Evolutionary conservation across 192 early-diverging fungal genomes (phyloP).

Genomic region (Paraglomus occultum): DNA sequence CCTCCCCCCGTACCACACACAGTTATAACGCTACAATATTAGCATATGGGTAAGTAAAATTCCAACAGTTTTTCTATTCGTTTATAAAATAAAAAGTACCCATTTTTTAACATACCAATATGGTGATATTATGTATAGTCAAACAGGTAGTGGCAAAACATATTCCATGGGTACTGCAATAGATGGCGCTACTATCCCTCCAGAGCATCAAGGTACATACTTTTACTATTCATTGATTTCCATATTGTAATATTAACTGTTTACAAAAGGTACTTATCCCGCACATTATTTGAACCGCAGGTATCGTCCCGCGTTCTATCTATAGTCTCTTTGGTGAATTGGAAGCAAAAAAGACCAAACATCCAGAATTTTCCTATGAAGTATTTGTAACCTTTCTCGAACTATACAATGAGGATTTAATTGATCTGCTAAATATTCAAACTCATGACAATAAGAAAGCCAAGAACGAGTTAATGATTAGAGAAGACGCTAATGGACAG

Average conservation of each 20-base stretch:
- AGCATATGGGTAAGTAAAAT: slow-evolving; percentile 69
- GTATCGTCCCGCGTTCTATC: slow-evolving; percentile 71
- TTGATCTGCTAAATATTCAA: slow-evolving; percentile 70
- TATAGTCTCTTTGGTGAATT: slow-evolving; percentile 52
- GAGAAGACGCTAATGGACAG: slow-evolving; percentile 84
- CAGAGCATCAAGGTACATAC: slow-evolving; percentile 38
- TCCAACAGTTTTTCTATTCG: background rate
- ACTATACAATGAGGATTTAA: slow-evolving; percentile 96
- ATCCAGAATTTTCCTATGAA: slow-evolving; percentile 45
- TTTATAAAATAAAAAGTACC: background rate
- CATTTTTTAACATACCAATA: background rate
- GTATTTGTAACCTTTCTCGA: slow-evolving; percentile 86
- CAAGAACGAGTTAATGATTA: slow-evolving; percentile 50
- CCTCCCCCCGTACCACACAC: background rate
- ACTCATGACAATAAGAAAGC: slow-evolving; percentile 32
- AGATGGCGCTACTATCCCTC: slow-evolving; percentile 37
- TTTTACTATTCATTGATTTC: background rate
- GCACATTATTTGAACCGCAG: slow-evolving; percentile 29
- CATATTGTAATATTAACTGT: background rate
- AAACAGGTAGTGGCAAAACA: slow-evolving; percentile 94
- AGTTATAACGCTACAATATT: slow-evolving; percentile 95
- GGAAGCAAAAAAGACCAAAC: slow-evolving; percentile 36
- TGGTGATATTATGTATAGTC: slow-evolving; percentile 35
- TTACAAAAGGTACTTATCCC: background rate
- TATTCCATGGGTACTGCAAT: slow-evolving; percentile 90